A percentile compares a stretch with the other conserved stretches of the same genome.
These are phyloP conservation scores for Vigna hirtella DNA, from an alignment of 306 rosid genomes.

Conservation along the genomic window DNA sequence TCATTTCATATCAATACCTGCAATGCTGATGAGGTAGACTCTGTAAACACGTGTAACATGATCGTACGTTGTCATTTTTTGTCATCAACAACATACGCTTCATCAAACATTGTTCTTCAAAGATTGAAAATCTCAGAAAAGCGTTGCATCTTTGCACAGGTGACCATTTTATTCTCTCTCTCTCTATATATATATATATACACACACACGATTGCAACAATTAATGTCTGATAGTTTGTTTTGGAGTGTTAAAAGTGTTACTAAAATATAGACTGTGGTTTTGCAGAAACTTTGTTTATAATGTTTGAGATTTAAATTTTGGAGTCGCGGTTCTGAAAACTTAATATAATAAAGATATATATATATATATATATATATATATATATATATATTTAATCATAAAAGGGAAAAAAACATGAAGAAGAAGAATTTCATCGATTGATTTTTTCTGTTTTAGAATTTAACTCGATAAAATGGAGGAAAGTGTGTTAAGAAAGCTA, in stretches of 20 bases:
- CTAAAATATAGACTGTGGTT: neutral
- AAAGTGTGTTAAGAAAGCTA: no score
- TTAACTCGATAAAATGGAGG: no score
- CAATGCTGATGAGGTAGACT: neutral
- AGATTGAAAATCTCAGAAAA: neutral
- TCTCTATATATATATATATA: no score
- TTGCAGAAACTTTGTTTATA: neutral
- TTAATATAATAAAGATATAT: no score
- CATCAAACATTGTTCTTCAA: neutral
- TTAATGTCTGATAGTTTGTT: neutral
- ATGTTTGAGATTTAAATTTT: no score
- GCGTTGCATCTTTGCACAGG: neutral
- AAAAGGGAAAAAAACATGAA: no score
- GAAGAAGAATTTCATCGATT: no score
- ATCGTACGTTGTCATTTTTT: neutral
- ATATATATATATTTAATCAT: no score
- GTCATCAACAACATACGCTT: neutral
- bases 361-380: no score
- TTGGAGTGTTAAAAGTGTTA: neutral
- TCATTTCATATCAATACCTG: neutral
- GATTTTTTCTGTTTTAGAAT: no score
- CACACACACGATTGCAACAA: neutral
- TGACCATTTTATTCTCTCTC: neutral
- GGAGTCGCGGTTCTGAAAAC: no score
- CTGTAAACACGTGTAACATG: neutral